A percentile compares a stretch with the other conserved stretches of the same genome.
Evolutionary conservation across 192 early-diverging fungal genomes (phyloP).

Genomic region (Gigaspora rosea): DNA sequence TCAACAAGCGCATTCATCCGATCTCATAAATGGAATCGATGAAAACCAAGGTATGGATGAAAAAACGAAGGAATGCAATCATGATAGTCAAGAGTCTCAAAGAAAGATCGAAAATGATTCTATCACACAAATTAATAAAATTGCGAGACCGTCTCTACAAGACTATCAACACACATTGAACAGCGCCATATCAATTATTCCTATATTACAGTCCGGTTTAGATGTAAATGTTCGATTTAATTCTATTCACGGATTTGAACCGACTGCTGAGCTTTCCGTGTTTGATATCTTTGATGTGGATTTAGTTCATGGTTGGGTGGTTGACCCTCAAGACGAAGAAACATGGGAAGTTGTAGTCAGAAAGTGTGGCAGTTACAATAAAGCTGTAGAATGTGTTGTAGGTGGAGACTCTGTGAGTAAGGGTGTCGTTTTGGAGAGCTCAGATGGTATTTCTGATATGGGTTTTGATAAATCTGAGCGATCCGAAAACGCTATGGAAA

Average conservation of each 20-base stretch:
- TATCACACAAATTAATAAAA: not conserved
- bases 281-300: slow-evolving; percentile 81
- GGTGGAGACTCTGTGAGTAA: slow-evolving; percentile 54
- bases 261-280: slow-evolving; percentile 60
- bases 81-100: too few relatives aligned
- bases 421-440: slow-evolving; percentile 44
- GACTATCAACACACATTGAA: slow-evolving; percentile 56
- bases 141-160: slow-evolving; percentile 3
- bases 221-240: slow-evolving; percentile 89
- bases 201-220: slow-evolving; percentile 59
- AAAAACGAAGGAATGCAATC: too few relatives aligned
- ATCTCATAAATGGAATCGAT: not conserved
- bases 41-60: not conserved
- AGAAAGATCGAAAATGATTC: not conserved
- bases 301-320: slow-evolving; percentile 91
- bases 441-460: slow-evolving; percentile 16
- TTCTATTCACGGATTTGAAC: slow-evolving; percentile 75
- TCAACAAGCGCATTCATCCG: not conserved
- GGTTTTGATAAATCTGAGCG: slow-evolving; percentile 35
- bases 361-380: slow-evolving; percentile 73
- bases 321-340: slow-evolving; percentile 60
- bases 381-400: slow-evolving; percentile 76
- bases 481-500: slow-evolving; percentile 7
- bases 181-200: slow-evolving; percentile 58
- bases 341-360: slow-evolving; percentile 58